Conservation (phyloP, 31 red algal species). For the Endocladia muricata region DNA sequence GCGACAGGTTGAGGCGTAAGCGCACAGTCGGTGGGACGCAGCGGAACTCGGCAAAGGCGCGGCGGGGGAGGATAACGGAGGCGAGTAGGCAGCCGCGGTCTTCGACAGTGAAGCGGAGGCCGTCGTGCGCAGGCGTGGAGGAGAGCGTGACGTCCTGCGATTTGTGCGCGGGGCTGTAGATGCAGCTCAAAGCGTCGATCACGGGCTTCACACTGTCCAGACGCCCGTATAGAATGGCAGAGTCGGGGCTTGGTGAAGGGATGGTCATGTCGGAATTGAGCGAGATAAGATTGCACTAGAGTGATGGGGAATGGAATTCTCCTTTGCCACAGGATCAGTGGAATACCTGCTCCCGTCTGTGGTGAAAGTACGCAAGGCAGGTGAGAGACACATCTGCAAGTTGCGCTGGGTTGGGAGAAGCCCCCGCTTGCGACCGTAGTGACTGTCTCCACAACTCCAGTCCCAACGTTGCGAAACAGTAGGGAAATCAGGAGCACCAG, state of each 20-base stretch:
- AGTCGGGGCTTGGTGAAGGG: background rate
- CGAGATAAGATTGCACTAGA: too few relatives aligned
- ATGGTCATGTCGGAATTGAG: too few relatives aligned
- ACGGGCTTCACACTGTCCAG: slow-evolving; percentile 47
- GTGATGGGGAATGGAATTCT: too few relatives aligned
- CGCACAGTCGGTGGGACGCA: background rate
- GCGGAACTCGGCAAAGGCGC: slow-evolving; percentile 29
- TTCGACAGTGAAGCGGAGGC: slow-evolving; percentile 37
- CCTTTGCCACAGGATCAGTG: too few relatives aligned
- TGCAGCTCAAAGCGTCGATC: slow-evolving; percentile 53
- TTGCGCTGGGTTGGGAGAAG: too few relatives aligned
- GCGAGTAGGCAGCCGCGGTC: slow-evolving; percentile 28
- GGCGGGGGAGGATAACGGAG: slow-evolving; percentile 30
- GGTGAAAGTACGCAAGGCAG: too few relatives aligned
- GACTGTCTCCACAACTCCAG: too few relatives aligned
- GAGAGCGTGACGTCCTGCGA: slow-evolving; percentile 35
- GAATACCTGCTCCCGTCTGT: too few relatives aligned
- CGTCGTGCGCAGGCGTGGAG: slow-evolving; percentile 10
- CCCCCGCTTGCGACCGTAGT: too few relatives aligned
- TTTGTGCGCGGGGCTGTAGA: slow-evolving; percentile 56
- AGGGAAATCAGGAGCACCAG: too few relatives aligned
- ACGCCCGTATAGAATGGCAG: slow-evolving; percentile 37
- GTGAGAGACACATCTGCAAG: too few relatives aligned
- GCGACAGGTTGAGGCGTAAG: slow-evolving; percentile 27
- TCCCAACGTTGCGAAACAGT: too few relatives aligned